These are phyloP conservation scores for Castanea sativa DNA, from an alignment of 306 rosid genomes.

Conservation along the genomic window DNA sequence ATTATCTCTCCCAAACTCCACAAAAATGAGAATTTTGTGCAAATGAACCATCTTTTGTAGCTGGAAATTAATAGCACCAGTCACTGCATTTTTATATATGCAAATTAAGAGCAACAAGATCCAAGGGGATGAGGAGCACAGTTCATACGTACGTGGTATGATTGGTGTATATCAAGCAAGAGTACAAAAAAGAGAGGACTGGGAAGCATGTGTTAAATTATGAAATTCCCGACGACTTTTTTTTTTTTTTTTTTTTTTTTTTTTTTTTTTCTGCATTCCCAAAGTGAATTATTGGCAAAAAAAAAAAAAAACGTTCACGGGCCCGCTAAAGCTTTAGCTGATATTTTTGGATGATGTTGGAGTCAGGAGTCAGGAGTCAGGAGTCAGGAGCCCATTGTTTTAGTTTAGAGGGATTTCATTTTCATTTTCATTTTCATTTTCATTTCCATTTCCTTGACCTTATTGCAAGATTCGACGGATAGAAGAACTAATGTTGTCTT, in stretches of 20 bases:
- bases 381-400: conserved; percentile 13
- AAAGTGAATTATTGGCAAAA: conserved; percentile 32
- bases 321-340: background rate
- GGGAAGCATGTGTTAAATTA: conserved; percentile 13
- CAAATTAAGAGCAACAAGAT: no score
- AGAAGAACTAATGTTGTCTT: background rate
- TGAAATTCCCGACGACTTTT: conserved; percentile 5
- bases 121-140: no score
- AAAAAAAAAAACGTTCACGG: conserved; percentile 27
- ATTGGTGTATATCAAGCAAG: background rate
- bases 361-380: no score
- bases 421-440: no score
- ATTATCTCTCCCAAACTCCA: no score
- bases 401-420: background rate
- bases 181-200: conserved; percentile 11
- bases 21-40: no score
- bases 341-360: background rate
- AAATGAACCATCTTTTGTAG: no score
- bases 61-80: no score
- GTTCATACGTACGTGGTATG: no score
- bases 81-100: no score
- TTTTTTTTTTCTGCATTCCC: conserved; percentile 6
- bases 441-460: background rate
- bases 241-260: background rate
- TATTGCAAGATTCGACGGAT: background rate